These are phyloP conservation scores for Rubia balearica DNA, from an alignment of 305 asterid genomes.

Conservation along the genomic window DNA sequence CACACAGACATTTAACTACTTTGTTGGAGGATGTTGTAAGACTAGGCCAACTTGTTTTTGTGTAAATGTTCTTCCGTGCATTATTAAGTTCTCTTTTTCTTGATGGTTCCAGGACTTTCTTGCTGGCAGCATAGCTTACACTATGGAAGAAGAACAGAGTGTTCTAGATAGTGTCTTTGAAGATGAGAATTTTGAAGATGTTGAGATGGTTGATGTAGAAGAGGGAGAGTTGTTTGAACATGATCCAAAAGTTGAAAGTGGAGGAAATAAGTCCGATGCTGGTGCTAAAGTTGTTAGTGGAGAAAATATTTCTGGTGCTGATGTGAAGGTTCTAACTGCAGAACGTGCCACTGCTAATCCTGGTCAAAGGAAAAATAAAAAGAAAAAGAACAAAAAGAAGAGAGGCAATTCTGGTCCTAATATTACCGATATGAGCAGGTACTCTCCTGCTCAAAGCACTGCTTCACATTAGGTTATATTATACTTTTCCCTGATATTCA, in stretches of 20 bases:
- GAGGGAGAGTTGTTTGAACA: conserved; percentile 64
- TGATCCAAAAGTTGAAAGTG: conserved; percentile 32
- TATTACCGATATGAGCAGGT: conserved; percentile 60
- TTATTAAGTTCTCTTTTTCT: not conserved
- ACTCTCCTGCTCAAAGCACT: conserved; percentile 2
- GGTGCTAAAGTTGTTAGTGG: conserved; percentile 23
- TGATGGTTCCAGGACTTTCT: not conserved
- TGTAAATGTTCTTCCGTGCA: not conserved
- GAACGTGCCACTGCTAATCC: conserved; percentile 27
- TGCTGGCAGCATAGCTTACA: conserved; percentile 10
- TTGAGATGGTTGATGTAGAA: conserved; percentile 74
- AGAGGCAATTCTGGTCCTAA: conserved; percentile 37
- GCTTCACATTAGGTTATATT: not conserved
- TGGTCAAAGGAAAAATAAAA: conserved; percentile 41
- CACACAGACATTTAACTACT: not conserved
- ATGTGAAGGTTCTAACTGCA: conserved; percentile 27
- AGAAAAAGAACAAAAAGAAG: conserved; percentile 52
- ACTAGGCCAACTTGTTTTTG: not conserved
- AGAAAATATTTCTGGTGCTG: conserved; percentile 29
- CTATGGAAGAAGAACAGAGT: conserved; percentile 64
- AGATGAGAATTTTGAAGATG: conserved; percentile 52
- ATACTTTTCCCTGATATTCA: not conserved
- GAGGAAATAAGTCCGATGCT: conserved; percentile 28
- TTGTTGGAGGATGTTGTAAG: not conserved
- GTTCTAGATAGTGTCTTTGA: conserved; percentile 52